Evolutionary conservation across 371 early-diverging fungal genomes (phyloP).

Genomic region (Entomophthora muscae): DNA sequence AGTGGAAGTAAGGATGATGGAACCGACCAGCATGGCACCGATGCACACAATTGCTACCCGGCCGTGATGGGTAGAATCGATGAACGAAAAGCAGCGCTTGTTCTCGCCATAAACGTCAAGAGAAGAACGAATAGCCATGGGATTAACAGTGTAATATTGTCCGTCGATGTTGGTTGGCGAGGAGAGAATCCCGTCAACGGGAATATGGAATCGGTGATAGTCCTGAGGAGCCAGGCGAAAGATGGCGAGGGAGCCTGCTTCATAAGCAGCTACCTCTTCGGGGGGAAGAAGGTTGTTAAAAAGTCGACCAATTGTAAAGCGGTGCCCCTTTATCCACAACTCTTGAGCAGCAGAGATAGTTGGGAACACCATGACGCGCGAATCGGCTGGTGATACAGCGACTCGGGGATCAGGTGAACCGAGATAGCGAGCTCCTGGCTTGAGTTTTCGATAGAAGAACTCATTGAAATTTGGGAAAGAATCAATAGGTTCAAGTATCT

Average conservation of each 20-base stretch:
- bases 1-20: conserved; percentile 40
- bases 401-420: conserved; percentile 26
- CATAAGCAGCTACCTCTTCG: conserved; percentile 22
- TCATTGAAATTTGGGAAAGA: conserved; percentile 32
- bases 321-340: conserved; percentile 54
- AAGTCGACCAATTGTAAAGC: conserved; percentile 32
- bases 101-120: conserved; percentile 74
- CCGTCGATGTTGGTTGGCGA: conserved; percentile 38
- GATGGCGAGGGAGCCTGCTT: conserved; percentile 38
- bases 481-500: conserved; percentile 44
- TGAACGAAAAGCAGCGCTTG: conserved; percentile 39
- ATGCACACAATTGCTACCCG: conserved; percentile 49
- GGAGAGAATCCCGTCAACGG: conserved; percentile 31
- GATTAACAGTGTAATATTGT: conserved; percentile 65
- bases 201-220: conserved; percentile 59
- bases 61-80: conserved; percentile 50
- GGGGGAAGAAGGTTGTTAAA: conserved; percentile 20
- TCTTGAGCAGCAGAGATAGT: conserved; percentile 29
- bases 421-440: conserved; percentile 32
- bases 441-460: conserved; percentile 54
- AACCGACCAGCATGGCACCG: conserved; percentile 81
- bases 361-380: conserved; percentile 33
- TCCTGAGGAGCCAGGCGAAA: conserved; percentile 64
- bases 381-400: conserved; percentile 47
- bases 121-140: conserved; percentile 56